Percentiles rank a stretch among this genome's conserved stretches.
Conservation (phyloP, 2,329 filamentous ascomycete genomes). For the Cercospora berteroae region DNA sequence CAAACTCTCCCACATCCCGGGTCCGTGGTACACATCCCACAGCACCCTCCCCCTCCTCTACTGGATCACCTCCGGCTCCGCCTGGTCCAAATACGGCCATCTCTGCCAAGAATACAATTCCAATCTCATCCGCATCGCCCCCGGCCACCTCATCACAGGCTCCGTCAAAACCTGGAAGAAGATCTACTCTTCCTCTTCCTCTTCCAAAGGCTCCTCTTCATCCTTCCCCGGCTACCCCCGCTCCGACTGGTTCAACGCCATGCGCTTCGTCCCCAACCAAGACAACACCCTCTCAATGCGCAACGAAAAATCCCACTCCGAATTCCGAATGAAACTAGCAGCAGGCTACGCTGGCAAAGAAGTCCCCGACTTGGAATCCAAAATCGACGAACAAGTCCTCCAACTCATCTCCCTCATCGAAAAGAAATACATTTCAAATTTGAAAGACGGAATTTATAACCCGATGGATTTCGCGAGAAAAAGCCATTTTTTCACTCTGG, state of each 20-base stretch:
- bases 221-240: conserved; percentile 1
- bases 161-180: conserved; percentile 15
- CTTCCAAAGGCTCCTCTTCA: neutral
- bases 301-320: conserved; percentile 9
- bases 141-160: conserved; percentile 12
- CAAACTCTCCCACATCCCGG: conserved; percentile 11
- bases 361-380: conserved; percentile 9
- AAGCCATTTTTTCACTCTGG: conserved; percentile 16
- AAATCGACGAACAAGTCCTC: conserved; percentile 11
- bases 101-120: conserved; percentile 2
- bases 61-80: conserved; percentile 8
- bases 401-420: conserved; percentile 11
- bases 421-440: conserved; percentile 8
- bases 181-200: conserved; percentile 6
- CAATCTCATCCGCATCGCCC: conserved; percentile 9
- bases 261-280: conserved; percentile 11
- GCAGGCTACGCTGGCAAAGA: conserved; percentile 17
- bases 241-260: conserved; percentile 17
- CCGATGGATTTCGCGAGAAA: conserved; percentile 17
- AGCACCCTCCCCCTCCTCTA: conserved; percentile 8
- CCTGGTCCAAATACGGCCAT: conserved; percentile 10
- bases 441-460: neutral
- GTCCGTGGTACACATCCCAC: conserved; percentile 9
- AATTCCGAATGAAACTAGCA: conserved; percentile 11
- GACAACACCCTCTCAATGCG: conserved; percentile 15